Evolutionary conservation across 805 yeast species (phyloP).

Genomic region (Nakazawaea ishiwadae): DNA sequence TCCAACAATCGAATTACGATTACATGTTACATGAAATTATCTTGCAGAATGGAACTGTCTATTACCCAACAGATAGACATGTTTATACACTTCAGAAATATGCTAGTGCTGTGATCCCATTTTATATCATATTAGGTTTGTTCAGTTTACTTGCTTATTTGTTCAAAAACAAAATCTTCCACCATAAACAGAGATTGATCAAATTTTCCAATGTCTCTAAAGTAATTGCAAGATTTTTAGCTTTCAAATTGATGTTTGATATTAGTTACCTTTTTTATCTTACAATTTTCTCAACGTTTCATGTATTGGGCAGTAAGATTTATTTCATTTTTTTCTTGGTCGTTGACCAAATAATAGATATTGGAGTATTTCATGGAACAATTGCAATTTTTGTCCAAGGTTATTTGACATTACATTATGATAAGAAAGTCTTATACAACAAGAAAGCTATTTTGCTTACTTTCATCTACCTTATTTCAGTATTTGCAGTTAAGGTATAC

Average conservation of each 20-base stretch:
- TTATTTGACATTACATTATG: neutral
- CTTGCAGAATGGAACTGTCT: neutral
- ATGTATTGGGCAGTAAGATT: neutral
- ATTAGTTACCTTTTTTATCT: neutral
- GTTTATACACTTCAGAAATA: neutral
- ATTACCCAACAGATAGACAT: neutral
- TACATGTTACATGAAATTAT: neutral
- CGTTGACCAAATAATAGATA: neutral
- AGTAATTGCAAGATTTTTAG: neutral
- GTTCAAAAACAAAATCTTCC: neutral
- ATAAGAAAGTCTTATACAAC: neutral
- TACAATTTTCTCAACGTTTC: neutral
- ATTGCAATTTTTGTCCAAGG: neutral
- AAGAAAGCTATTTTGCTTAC: neutral
- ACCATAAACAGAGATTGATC: conserved; percentile 1
- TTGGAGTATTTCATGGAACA: neutral
- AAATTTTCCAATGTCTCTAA: neutral
- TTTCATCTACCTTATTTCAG: neutral
- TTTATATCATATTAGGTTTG: neutral
- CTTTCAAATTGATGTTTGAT: neutral
- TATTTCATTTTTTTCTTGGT: neutral
- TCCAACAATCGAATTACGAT: no score
- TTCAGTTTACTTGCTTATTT: neutral
- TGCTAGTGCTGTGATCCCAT: neutral
- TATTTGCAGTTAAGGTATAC: neutral